Evolutionary conservation across 2,329 filamentous ascomycete species (phyloP).

Genomic region (Aspergillus pseudotamarii): DNA sequence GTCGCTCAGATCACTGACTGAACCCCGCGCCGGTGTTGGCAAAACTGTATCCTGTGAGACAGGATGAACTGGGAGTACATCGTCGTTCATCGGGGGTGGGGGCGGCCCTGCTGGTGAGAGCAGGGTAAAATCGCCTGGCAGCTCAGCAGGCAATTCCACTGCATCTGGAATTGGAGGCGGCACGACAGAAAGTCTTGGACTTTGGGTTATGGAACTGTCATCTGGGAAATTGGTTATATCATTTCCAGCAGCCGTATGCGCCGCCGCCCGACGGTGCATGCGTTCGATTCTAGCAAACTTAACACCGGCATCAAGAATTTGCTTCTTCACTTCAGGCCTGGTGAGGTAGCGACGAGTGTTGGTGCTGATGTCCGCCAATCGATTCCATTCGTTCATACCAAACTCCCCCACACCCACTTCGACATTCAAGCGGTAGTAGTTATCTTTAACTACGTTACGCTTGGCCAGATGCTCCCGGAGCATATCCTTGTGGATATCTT

Average conservation of each 20-base stretch:
- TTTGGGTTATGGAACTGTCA: constrained; percentile 25
- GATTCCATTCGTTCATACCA: constrained; percentile 97
- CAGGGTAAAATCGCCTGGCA: constrained; percentile 41
- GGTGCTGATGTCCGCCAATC: constrained; percentile 92
- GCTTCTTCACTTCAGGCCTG: constrained; percentile 71
- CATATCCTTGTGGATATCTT: constrained; percentile 87
- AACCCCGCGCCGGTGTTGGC: constrained; percentile 29
- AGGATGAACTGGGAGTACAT: constrained; percentile 32
- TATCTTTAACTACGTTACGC: constrained; percentile 79
- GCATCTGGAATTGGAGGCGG: constrained; percentile 52
- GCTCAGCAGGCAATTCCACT: constrained; percentile 63
- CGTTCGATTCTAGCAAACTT: constrained; percentile 83
- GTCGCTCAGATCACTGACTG: constrained; percentile 39
- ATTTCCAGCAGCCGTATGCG: constrained; percentile 42
- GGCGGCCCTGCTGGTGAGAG: constrained; percentile 22
- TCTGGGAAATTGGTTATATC: constrained; percentile 33
- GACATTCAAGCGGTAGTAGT: constrained; percentile 96
- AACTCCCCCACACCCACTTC: constrained; percentile 96
- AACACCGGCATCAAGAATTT: constrained; percentile 74
- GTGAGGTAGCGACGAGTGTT: constrained; percentile 82
- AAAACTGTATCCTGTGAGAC: constrained; percentile 30
- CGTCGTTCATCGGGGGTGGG: constrained; percentile 30
- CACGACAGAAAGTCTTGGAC: constrained; percentile 31
- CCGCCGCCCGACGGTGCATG: constrained; percentile 70
- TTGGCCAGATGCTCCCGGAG: constrained; percentile 73